phyloP scores from a whole-genome alignment of 1,284 basidiomycete species.

The Austroboletus niveus region DNA sequence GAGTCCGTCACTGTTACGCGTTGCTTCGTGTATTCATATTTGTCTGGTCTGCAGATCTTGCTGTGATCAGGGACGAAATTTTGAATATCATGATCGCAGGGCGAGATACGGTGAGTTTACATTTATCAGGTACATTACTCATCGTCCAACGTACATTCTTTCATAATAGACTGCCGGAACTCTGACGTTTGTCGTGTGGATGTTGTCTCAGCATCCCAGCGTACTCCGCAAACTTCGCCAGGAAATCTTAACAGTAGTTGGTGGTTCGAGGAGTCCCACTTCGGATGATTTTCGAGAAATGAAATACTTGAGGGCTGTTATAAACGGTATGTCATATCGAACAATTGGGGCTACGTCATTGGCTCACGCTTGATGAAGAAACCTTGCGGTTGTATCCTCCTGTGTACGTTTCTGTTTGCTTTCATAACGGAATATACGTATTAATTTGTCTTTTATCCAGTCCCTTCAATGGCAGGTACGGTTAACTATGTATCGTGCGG shows the following conservation, averaged over 20 bases:
- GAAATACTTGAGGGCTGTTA: slow-evolving; percentile 57
- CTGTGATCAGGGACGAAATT: slow-evolving; percentile 46
- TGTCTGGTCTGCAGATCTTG: slow-evolving; percentile 20
- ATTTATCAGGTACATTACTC: background rate
- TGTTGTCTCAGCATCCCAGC: slow-evolving; percentile 51
- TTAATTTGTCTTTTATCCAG: slow-evolving; percentile 21
- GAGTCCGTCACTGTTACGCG: background rate
- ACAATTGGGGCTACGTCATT: background rate
- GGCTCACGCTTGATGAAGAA: slow-evolving; percentile 37
- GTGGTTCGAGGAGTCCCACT: slow-evolving; percentile 42
- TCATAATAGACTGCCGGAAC: slow-evolving; percentile 47
- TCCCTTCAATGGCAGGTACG: slow-evolving; percentile 34
- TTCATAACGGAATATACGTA: slow-evolving; percentile 5
- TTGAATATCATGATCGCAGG: slow-evolving; percentile 52
- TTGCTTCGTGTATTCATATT: too few relatives aligned
- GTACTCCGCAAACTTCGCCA: slow-evolving; percentile 48
- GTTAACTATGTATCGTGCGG: background rate
- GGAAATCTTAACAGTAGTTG: slow-evolving; percentile 52
- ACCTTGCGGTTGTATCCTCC: slow-evolving; percentile 61
- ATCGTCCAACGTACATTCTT: background rate
- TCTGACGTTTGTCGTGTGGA: slow-evolving; percentile 53
- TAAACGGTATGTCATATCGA: slow-evolving; percentile 47
- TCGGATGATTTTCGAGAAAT: slow-evolving; percentile 55
- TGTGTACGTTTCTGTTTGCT: slow-evolving; percentile 40
- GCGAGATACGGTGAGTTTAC: slow-evolving; percentile 45